Evolutionary conservation across 495 filamentous ascomycete genomes (phyloP).

Genomic region (Xylaria longipes): DNA sequence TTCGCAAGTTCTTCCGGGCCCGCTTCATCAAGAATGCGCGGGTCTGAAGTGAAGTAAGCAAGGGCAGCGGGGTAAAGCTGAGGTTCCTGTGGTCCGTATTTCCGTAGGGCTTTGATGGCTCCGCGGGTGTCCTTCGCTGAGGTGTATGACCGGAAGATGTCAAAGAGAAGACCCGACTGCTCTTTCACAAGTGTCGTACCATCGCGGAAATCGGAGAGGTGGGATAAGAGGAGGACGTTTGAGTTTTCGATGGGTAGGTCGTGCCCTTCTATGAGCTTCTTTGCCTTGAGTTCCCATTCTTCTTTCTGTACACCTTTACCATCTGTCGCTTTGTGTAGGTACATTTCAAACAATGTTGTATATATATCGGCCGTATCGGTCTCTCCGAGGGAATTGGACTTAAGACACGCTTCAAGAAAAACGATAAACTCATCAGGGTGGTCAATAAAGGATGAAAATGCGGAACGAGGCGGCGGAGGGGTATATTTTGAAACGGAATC

Average conservation of each 20-base stretch:
- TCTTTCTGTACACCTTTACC: conserved; percentile 68
- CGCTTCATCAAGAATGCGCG: conserved; percentile 81
- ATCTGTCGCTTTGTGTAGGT: conserved; percentile 83
- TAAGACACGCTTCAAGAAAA: conserved; percentile 85
- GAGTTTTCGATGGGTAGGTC: conserved; percentile 90
- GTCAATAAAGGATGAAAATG: conserved; percentile 96
- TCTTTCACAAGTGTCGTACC: conserved; percentile 93
- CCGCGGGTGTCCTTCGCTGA: conserved; percentile 90
- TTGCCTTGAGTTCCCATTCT: conserved; percentile 90
- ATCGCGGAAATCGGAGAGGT: conserved; percentile 87
- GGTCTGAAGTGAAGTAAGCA: conserved; percentile 89
- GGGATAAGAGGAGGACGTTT: conserved; percentile 89
- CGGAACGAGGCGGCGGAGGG: conserved; percentile 82
- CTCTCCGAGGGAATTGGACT: conserved; percentile 68
- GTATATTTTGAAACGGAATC: conserved; percentile 57
- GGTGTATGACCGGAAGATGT: conserved; percentile 97
- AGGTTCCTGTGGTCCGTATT: conserved; percentile 91
- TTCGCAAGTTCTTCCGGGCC: conserved; percentile 80
- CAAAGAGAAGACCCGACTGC: conserved; percentile 87
- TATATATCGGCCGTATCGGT: conserved; percentile 83
- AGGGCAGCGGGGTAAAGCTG: conserved; percentile 92
- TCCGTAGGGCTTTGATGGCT: conserved; percentile 84
- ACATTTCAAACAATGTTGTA: conserved; percentile 97
- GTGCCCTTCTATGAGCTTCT: conserved; percentile 75
- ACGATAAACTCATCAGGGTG: conserved; percentile 87